phyloP scores from a whole-genome alignment of 257 asterid species.

The Salvia splendens region DNA sequence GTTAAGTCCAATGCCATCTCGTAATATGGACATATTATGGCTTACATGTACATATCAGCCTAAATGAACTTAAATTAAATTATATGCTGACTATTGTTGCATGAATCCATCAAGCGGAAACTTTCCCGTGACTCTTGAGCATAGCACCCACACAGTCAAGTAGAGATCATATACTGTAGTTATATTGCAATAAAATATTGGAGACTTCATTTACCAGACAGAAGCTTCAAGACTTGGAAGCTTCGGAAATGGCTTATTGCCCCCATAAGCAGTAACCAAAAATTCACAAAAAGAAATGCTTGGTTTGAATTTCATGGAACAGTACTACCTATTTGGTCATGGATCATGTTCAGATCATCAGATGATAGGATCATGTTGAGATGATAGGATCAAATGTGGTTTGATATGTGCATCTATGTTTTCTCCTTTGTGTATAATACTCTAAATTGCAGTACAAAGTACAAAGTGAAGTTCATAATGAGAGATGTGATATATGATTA shows the following conservation, averaged over 20 bases:
- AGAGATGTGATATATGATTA: conserved; percentile 39
- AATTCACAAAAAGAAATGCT: conserved; percentile 1
- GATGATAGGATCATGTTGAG: conserved; percentile 7
- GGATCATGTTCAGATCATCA: conserved; percentile 20
- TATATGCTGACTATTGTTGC: conserved; percentile 3
- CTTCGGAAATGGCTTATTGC: conserved; percentile 27
- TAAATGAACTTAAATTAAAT: conserved; percentile 20
- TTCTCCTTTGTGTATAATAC: conserved; percentile 21
- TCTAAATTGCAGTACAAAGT: conserved; percentile 3
- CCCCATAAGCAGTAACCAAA: not conserved
- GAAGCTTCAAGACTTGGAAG: conserved; percentile 20
- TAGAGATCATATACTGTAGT: not conserved
- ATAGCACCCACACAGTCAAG: conserved; percentile 20
- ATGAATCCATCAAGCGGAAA: conserved; percentile 27
- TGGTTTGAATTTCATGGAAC: conserved; percentile 16
- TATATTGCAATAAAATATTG: conserved; percentile 2
- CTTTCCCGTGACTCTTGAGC: conserved; percentile 7
- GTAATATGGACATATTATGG: conserved; percentile 23
- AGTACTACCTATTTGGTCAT: conserved; percentile 8
- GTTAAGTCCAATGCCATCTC: conserved; percentile 21
- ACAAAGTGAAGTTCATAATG: conserved; percentile 22
- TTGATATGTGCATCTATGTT: conserved; percentile 7
- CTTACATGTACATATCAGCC: conserved; percentile 25
- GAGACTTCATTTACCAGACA: not conserved
- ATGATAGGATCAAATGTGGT: conserved; percentile 18